Conservation (phyloP, 169 alveolate genomes). For the Cryptosporidium canis region DNA sequence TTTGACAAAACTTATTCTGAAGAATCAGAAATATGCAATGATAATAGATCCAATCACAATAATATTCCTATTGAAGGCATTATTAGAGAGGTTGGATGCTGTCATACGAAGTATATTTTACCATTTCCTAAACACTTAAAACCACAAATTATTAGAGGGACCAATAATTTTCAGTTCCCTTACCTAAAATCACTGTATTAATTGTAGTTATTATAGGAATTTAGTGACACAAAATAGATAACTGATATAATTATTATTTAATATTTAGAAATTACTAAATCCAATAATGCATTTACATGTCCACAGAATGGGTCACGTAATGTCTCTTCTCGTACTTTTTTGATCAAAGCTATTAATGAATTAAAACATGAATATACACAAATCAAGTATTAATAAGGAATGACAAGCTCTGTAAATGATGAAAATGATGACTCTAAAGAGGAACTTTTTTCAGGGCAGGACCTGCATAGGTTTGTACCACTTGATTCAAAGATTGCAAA, state of each 20-base stretch:
- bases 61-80: not conserved
- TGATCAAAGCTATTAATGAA: too few relatives aligned
- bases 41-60: not conserved
- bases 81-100: conserved; percentile 36
- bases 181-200: conserved; percentile 51
- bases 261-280: not conserved
- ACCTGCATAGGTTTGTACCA: conserved; percentile 38
- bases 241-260: not conserved
- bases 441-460: conserved; percentile 19
- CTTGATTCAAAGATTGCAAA: conserved; percentile 21
- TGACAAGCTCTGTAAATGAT: not conserved
- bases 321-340: not conserved
- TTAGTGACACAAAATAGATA: not conserved
- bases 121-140: conserved; percentile 36
- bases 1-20: not conserved
- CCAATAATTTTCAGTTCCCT: conserved; percentile 19
- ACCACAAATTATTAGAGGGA: conserved; percentile 48
- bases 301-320: conserved; percentile 31
- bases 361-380: too few relatives aligned
- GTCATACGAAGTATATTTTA: conserved; percentile 25
- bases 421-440: not conserved
- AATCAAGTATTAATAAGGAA: not conserved
- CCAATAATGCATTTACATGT: conserved; percentile 8
- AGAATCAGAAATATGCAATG: not conserved
- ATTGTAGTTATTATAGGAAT: not conserved